These are phyloP conservation scores for Puccinia novopanici DNA, from an alignment of 1,284 basidiomycete genomes.

Conservation along the genomic window DNA sequence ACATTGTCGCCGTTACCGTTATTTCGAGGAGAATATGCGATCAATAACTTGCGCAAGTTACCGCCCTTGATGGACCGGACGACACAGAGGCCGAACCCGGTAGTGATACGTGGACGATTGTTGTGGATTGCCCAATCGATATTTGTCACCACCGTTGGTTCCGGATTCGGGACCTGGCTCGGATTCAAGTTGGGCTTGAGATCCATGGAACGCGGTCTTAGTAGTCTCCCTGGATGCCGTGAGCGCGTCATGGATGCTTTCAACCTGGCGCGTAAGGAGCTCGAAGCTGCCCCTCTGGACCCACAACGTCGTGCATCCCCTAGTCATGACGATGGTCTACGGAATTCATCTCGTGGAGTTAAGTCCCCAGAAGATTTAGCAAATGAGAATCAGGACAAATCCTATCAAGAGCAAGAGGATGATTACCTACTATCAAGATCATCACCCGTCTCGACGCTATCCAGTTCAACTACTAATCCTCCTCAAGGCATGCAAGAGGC, in stretches of 20 bases:
- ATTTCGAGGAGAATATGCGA: constrained; percentile 28
- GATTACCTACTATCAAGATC: not conserved
- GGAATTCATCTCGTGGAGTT: not conserved
- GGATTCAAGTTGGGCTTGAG: constrained; percentile 34
- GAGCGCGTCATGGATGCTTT: constrained; percentile 7
- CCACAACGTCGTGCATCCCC: not conserved
- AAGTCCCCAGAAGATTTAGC: not conserved
- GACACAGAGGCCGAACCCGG: constrained; percentile 16
- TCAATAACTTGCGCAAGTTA: not conserved
- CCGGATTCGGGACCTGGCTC: constrained; percentile 37
- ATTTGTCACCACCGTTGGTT: constrained; percentile 24
- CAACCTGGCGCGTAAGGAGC: constrained; percentile 11
- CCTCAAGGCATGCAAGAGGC: not conserved
- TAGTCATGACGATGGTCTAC: not conserved
- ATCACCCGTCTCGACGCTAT: not conserved
- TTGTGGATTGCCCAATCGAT: constrained; percentile 36
- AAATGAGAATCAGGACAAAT: no score
- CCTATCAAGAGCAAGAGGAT: not conserved
- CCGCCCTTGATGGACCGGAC: constrained; percentile 20
- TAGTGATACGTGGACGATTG: constrained; percentile 8
- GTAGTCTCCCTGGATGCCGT: constrained; percentile 11
- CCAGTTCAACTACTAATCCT: not conserved
- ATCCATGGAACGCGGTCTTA: constrained; percentile 2
- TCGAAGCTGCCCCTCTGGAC: not conserved
- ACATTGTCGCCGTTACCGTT: constrained; percentile 31